Evolutionary conservation across 2,329 filamentous ascomycete genomes (phyloP), one percentile per base, ranked within the genome.

Genomic region (Hypoxylon sp.): DNA sequence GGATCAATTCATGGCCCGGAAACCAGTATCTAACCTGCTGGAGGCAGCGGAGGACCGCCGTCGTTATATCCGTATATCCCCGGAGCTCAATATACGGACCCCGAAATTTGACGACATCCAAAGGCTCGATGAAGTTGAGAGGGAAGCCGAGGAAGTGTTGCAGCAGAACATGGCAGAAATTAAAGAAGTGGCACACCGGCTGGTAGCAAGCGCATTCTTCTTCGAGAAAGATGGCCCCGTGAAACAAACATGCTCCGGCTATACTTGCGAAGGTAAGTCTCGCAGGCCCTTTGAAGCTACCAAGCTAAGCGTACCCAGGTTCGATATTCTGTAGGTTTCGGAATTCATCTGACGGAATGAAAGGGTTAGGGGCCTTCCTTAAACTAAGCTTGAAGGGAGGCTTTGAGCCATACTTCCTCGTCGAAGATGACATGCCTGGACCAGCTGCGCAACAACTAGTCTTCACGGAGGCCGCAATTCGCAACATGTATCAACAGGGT

Each of bases 171-270:
- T 55, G 17, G 56, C 54, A 0, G 68, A 73, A 53, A 60, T 76
- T 4, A 53, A 64, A 21, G 75, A 77, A 52, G 70, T 72, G 6
- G 75, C 72, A 4, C 75, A 76, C 37, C 62, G 74, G 24, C 64
- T 77, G 15, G 67, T 76, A 3, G 74, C 74, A 15, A 77, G 73
- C 73, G 69, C 72, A 0, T 77, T 76, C 42, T 77, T 75, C 29
- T 77, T 77, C 19, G 75, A 77, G 59, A 75, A 72, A 51, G 74
- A 76, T 24, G 56, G 65, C 1, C 74, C 73, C n/a, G 67, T 75
- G 8, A 73, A 72, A 58, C 73, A 74, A 48, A 74, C 60, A 10
- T 32, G 53, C 2, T 73, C 69, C 6, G 75, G 73, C 0, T 75
- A 75, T 47, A 75, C 72, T 10, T 77, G 74, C 56, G 74, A 73